phyloP scores from a whole-genome alignment of 768 basidiomycete genomes.

The Lentinula edodes region DNA sequence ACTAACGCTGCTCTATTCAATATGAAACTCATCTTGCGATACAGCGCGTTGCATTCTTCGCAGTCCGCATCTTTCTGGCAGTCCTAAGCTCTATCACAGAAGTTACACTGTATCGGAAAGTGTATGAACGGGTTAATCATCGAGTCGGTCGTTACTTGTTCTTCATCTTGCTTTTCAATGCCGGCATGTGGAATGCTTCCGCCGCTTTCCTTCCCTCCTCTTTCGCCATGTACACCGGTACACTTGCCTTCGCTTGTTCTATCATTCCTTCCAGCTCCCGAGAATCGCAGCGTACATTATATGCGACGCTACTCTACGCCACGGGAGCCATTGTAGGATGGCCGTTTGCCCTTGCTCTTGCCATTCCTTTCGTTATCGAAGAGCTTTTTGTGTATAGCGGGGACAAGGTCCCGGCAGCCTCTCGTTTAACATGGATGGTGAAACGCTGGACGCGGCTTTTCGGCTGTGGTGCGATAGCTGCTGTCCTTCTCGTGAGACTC shows the following conservation, averaged over 20 bases:
- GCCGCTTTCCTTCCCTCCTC: conserved; percentile 91
- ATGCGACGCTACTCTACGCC: conserved; percentile 68
- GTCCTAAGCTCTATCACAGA: conserved; percentile 72
- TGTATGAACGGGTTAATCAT: conserved; percentile 79
- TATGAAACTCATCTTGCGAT: not conserved
- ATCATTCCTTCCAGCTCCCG: conserved; percentile 50
- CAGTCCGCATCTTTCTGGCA: conserved; percentile 75
- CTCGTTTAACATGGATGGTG: conserved; percentile 48
- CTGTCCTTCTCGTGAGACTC: conserved; percentile 54
- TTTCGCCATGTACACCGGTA: conserved; percentile 88
- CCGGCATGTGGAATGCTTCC: conserved; percentile 94
- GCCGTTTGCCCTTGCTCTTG: conserved; percentile 90
- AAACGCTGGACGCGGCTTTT: conserved; percentile 56
- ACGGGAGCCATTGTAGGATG: conserved; percentile 87
- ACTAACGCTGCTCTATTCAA: not conserved
- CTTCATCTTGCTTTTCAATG: conserved; percentile 77
- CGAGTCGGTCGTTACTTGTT: conserved; percentile 91
- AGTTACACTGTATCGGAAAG: conserved; percentile 74
- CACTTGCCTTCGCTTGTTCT: conserved; percentile 71
- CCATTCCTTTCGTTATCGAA: conserved; percentile 86
- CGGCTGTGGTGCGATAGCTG: conserved; percentile 46
- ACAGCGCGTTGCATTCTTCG: conserved; percentile 87
- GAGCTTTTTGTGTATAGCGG: conserved; percentile 76
- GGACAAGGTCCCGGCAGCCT: conserved; percentile 51
- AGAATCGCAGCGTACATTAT: conserved; percentile 52